Percentiles rank a stretch among this genome's conserved stretches.
Evolutionary conservation across 108 stramenopile genomes (phyloP).

Genomic region (Discostella pseudostelligera): DNA sequence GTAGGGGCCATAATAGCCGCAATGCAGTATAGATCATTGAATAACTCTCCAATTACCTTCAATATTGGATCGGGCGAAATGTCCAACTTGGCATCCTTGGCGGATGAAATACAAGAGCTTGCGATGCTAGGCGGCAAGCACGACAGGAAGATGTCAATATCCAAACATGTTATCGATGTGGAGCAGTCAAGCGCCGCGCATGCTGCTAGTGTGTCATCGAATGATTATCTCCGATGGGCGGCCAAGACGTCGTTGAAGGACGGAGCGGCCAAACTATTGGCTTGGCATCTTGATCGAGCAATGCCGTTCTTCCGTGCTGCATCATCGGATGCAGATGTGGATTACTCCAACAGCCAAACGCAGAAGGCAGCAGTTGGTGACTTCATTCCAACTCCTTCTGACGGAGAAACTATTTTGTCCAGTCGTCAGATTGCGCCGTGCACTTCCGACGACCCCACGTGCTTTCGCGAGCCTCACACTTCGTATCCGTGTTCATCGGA

Average conservation of each 20-base stretch:
- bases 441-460: constrained; percentile 21
- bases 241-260: constrained; percentile 51
- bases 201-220: constrained; percentile 24
- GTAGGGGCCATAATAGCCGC: constrained; percentile 70
- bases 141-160: constrained; percentile 8
- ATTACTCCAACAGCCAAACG: constrained; percentile 12
- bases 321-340: constrained; percentile 17
- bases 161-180: constrained; percentile 31
- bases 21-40: constrained; percentile 61
- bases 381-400: constrained; percentile 2
- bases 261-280: constrained; percentile 56
- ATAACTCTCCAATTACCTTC: constrained; percentile 42
- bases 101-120: constrained; percentile 34
- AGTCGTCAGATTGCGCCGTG: constrained; percentile 51
- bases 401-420: constrained; percentile 53
- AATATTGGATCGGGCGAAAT: constrained; percentile 46
- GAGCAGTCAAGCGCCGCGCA: constrained; percentile 36
- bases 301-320: constrained; percentile 53
- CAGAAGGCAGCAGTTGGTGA: not conserved
- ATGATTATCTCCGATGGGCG: constrained; percentile 47
- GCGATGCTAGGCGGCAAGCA: constrained; percentile 1
- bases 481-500: constrained; percentile 69
- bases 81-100: constrained; percentile 19
- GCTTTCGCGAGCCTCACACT: constrained; percentile 44
- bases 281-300: constrained; percentile 69